Base-by-base conservation (phyloP, 768 basidiomycete species). In the Amylocystis lapponica region DNA sequence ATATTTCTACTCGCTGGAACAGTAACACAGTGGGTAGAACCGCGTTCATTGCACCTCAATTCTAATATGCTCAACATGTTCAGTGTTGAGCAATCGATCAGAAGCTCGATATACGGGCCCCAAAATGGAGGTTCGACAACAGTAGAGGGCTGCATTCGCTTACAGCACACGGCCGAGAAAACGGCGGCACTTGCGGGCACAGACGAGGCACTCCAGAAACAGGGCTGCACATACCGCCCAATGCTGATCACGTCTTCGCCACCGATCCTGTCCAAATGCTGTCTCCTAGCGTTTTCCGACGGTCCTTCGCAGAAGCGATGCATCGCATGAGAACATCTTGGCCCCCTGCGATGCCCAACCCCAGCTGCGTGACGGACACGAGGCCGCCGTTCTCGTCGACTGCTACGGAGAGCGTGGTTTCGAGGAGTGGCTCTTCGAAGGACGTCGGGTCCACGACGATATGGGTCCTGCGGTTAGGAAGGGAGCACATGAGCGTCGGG, bases 381-480 rank as follows among this genome's bases (percentile, higher is more conserved):
- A 85, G 59, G 6, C 69, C 65, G 12, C 69, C 72, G 1, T 58
- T 49, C 22, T 72, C 69, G 46, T 79, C 77, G 4, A 88, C 48
- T 1, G 83, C 66, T 26, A 93, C 61, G 2, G 81, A 78, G 43
- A 92, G 57, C 0, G 75, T 73, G 0, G 88, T 82, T 12, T 86
- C 79, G 41, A 93, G 75, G 6, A 96, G 70, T 0, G 89, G 86
- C 51, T 92, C 85, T 65, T 98, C 95, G 60, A 95, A 96, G 1
- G 90, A 72, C 0, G 90, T 86, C 1, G 92, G 88, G 62, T 98
- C 95, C 0, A 82, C 70, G 4, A 97, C 66, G 9, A 94, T 59
- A 20, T 76, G 69, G 37, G 75, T 74, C 25, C 85, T 87, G 53
- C 2, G 34, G 3, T 14, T 11, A 31, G 30, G 46, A 13, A 26